phyloP scores from a whole-genome alignment of 768 basidiomycete genomes.

The Tulasnella sp. region DNA sequence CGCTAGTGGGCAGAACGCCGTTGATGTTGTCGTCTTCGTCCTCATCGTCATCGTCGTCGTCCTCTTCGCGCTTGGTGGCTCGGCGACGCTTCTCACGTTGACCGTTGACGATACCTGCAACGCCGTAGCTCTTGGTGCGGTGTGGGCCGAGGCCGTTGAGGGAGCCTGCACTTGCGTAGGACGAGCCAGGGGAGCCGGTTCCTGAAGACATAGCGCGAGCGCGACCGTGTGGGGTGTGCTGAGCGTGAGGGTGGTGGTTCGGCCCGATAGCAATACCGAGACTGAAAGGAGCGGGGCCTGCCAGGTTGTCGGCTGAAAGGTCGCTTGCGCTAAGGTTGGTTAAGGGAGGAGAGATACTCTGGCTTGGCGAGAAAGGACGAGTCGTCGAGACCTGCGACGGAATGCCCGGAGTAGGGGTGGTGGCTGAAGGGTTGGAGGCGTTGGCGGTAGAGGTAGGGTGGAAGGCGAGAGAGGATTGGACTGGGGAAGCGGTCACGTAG shows the following conservation, averaged over 20 bases:
- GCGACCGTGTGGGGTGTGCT: not conserved
- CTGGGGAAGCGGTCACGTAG: conserved; percentile 19
- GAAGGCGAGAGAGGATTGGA: conserved; percentile 17
- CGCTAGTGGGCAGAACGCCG: conserved; percentile 40
- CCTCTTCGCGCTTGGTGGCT: conserved; percentile 4
- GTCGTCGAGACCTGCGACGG: conserved; percentile 8
- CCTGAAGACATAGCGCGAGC: conserved; percentile 19
- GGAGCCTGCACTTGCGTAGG: conserved; percentile 12
- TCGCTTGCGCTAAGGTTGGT: conserved; percentile 22
- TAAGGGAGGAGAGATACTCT: conserved; percentile 23
- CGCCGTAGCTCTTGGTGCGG: conserved; percentile 20
- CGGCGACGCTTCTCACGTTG: conserved; percentile 17
- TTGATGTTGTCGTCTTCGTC: conserved; percentile 60
- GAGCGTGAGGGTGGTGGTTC: conserved; percentile 9
- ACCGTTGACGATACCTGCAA: conserved; percentile 18
- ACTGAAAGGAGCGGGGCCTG: conserved; percentile 19
- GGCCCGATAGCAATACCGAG: conserved; percentile 15
- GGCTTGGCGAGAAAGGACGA: conserved; percentile 20
- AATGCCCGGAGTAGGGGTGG: conserved; percentile 1
- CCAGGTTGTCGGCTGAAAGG: conserved; percentile 21
- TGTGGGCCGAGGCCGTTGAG: conserved; percentile 15
- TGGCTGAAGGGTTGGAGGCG: conserved; percentile 3
- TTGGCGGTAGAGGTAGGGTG: not conserved
- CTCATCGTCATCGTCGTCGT: conserved; percentile 34
- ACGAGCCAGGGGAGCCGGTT: conserved; percentile 21